A percentile compares a stretch with the other conserved stretches of the same genome.
Conservation (phyloP, 331 rosid genomes). For the Phaseolus coccineus region DNA sequence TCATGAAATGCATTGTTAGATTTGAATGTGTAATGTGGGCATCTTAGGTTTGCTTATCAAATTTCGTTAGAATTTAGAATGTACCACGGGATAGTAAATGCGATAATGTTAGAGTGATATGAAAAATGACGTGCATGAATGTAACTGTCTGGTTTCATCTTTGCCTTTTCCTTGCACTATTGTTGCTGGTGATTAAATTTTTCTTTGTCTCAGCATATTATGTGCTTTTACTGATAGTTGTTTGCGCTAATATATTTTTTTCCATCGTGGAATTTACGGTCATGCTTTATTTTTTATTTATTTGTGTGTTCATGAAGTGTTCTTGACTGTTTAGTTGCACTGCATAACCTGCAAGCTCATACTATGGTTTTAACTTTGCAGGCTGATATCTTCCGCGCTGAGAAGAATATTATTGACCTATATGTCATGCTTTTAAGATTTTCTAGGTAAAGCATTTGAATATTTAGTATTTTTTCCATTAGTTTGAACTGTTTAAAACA, state of each 20-base stretch:
- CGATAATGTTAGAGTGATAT: neutral
- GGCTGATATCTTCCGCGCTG: conserved; percentile 94
- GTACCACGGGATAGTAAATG: neutral
- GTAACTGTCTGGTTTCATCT: neutral
- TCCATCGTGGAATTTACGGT: conserved; percentile 5
- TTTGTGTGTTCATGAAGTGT: neutral
- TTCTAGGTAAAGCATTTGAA: conserved; percentile 68
- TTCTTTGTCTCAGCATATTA: neutral
- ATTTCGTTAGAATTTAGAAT: neutral
- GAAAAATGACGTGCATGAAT: neutral
- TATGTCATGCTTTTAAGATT: conserved; percentile 92
- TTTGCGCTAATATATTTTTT: conserved; percentile 5
- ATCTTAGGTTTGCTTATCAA: neutral
- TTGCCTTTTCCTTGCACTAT: neutral
- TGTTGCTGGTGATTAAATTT: neutral
- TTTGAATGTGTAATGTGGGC: neutral
- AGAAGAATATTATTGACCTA: conserved; percentile 86
- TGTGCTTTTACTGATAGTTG: conserved; percentile 20
- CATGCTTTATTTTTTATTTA: conserved; percentile 12
- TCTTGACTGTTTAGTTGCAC: conserved; percentile 38
- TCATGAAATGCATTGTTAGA: neutral
- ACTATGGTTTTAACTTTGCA: conserved; percentile 52
- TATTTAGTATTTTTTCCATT: conserved; percentile 26
- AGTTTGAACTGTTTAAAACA: conserved; percentile 23
- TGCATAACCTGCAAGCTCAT: conserved; percentile 31